Evolutionary conservation across 2,329 filamentous ascomycete genomes (phyloP).

Genomic region (Claviceps spartinae): DNA sequence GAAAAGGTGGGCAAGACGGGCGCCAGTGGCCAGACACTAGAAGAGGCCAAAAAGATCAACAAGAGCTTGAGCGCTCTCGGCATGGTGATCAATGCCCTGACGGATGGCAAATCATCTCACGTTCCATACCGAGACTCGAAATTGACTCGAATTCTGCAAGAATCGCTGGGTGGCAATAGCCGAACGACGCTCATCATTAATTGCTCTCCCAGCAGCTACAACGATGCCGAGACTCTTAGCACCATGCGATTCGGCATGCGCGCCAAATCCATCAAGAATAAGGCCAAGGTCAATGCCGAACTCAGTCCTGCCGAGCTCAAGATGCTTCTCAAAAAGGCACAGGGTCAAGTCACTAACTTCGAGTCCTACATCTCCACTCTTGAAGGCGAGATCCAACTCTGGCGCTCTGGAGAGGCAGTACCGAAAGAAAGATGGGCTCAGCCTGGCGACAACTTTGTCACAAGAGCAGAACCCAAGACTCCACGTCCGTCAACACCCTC

Average conservation of each 20-base stretch:
- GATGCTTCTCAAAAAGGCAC: conserved; percentile 79
- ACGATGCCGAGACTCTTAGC: conserved; percentile 85
- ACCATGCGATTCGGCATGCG: conserved; percentile 90
- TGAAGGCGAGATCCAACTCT: conserved; percentile 72
- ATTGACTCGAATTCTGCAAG: conserved; percentile 91
- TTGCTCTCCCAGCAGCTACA: conserved; percentile 97
- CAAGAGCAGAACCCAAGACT: conserved; percentile 29
- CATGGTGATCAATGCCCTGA: conserved; percentile 97
- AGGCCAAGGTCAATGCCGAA: conserved; percentile 98
- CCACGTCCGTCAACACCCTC: conserved; percentile 40
- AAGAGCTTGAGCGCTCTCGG: conserved; percentile 96
- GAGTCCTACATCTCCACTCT: conserved; percentile 73
- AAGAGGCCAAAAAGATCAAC: conserved; percentile 99
- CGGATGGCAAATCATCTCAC: conserved; percentile 92
- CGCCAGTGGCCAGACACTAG: conserved; percentile 88
- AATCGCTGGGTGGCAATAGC: conserved; percentile 93
- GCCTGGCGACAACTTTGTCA: conserved; percentile 35
- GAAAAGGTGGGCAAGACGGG: conserved; percentile 99
- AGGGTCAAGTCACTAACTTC: conserved; percentile 77
- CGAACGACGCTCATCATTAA: conserved; percentile 98
- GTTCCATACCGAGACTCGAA: conserved; percentile 97
- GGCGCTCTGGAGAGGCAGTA: conserved; percentile 79
- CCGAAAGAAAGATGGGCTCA: conserved; percentile 81
- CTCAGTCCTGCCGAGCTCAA: conserved; percentile 94
- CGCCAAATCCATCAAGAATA: conserved; percentile 98